Conservation (phyloP, 805 yeast genomes). For the Yamadazyma ubonensis region DNA sequence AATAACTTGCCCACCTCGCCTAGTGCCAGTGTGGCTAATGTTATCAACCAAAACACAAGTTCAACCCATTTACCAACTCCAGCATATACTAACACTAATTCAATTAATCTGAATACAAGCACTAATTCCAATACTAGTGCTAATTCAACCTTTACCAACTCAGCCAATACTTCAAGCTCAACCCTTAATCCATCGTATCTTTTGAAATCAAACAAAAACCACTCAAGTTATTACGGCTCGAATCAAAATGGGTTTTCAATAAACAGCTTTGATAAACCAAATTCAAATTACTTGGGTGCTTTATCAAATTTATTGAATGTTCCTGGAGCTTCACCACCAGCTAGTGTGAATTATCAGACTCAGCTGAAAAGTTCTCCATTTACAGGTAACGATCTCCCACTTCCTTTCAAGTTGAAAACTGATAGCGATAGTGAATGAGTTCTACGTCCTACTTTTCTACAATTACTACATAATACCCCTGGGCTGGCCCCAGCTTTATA, state of each 20-base stretch:
- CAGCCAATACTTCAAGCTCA: constrained; percentile 5
- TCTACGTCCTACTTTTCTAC: too few relatives aligned
- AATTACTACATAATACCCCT: too few relatives aligned
- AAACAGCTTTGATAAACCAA: too few relatives aligned
- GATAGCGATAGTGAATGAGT: constrained; percentile 11
- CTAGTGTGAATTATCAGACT: background rate
- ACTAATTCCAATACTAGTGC: constrained; percentile 7
- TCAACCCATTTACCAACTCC: background rate
- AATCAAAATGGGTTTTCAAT: constrained; percentile 5
- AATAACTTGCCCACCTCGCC: constrained; percentile 33
- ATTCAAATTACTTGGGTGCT: constrained; percentile 4
- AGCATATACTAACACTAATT: background rate
- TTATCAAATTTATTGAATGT: constrained; percentile 7
- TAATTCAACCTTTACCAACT: background rate
- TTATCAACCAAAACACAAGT: constrained; percentile 2
- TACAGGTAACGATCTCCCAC: constrained; percentile 4
- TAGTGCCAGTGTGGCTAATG: constrained; percentile 6
- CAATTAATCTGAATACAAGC: constrained; percentile 1
- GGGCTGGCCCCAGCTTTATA: too few relatives aligned
- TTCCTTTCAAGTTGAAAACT: constrained; percentile 8
- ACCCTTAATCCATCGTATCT: constrained; percentile 30
- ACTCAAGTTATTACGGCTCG: too few relatives aligned
- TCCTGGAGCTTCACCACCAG: constrained; percentile 4
- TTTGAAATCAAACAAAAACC: constrained; percentile 16
- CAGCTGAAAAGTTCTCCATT: constrained; percentile 9